Conservation (phyloP, 768 basidiomycete species). For the Termitomyces sp. region DNA sequence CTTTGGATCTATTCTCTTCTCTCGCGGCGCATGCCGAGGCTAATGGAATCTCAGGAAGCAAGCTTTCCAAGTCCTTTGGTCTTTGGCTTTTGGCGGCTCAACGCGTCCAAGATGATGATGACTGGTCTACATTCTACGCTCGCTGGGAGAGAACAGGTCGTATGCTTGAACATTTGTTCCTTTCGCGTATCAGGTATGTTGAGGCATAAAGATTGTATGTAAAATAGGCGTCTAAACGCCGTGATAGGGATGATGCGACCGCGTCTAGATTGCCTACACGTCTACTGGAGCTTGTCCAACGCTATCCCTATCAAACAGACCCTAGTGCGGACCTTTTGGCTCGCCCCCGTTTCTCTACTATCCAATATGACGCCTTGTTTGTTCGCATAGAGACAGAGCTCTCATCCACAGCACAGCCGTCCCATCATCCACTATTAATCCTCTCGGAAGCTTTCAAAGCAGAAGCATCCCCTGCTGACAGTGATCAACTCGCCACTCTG, state of each 20-base stretch:
- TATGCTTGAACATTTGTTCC: constrained; percentile 71
- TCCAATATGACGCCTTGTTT: constrained; percentile 55
- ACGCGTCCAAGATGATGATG: constrained; percentile 43
- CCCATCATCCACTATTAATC: constrained; percentile 52
- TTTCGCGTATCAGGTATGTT: constrained; percentile 62
- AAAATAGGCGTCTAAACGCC: not conserved
- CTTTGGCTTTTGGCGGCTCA: constrained; percentile 61
- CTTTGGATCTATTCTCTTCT: constrained; percentile 60
- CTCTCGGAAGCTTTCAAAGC: constrained; percentile 59
- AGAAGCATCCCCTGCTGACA: constrained; percentile 23
- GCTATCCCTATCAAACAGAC: constrained; percentile 54
- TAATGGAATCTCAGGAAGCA: constrained; percentile 75
- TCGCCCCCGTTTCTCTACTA: constrained; percentile 65
- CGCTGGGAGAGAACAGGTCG: constrained; percentile 74
- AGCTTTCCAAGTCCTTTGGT: constrained; percentile 67
- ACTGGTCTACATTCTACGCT: constrained; percentile 62
- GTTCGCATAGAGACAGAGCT: constrained; percentile 61
- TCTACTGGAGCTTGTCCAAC: constrained; percentile 60
- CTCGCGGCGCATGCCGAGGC: constrained; percentile 68
- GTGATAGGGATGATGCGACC: constrained; percentile 51
- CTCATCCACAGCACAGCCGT: constrained; percentile 26
- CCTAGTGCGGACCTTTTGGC: constrained; percentile 44
- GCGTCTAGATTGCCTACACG: constrained; percentile 59
- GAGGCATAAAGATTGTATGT: not conserved
- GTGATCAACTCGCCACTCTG: constrained; percentile 29